Evolutionary conservation across 2,329 filamentous ascomycete species (phyloP), one percentile per base, ranked within the genome.

Genomic region (Chaetomium sp.): DNA sequence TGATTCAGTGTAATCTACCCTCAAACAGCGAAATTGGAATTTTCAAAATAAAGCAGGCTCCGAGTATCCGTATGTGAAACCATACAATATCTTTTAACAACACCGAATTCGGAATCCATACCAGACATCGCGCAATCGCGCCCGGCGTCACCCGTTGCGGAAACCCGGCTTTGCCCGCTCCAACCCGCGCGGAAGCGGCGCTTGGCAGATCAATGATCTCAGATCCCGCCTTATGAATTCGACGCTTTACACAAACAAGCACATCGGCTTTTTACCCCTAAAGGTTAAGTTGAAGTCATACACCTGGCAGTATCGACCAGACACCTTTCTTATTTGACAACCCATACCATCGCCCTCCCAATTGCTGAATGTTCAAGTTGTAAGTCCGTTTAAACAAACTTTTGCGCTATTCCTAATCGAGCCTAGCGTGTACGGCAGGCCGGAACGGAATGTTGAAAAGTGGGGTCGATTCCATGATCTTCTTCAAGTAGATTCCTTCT

Each of bases 341-440:
- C 4, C 2, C 7, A 16, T n/a, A 42, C 16, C 38, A 4, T 16
- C 16, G 13, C 13, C 38, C 16, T 12, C 16, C 16, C 38, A 16
- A n/a, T 16, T 19, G 16, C 38, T 42, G 5, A 42, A n/a, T 16
- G 13, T 42, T 42, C 38, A 42, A 16, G 38, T 19, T 4, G 38
- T 27, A 23, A 13, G 16, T 29, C 19, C 25, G 51, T 54, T 54
- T 57, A 27, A 59, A 38, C 45, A 59, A 59, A 51, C 45, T 50
- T 59, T 27, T 8, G n/a, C n/a, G 10, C 57, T 9, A 59, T 33
- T 1, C 57, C 47, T 7, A 25, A 25, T 51, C 3, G 2, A 7
- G 57, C 1, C 16, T 51, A 59, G 57, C 45, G 31, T 27, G 16
- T 21, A 4, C 16, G 29, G 16, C 29, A 21, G 4, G 8, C 6